Evolutionary conservation across 1,284 basidiomycete genomes (phyloP).

Genomic region (Papiliotrema terrestris): DNA sequence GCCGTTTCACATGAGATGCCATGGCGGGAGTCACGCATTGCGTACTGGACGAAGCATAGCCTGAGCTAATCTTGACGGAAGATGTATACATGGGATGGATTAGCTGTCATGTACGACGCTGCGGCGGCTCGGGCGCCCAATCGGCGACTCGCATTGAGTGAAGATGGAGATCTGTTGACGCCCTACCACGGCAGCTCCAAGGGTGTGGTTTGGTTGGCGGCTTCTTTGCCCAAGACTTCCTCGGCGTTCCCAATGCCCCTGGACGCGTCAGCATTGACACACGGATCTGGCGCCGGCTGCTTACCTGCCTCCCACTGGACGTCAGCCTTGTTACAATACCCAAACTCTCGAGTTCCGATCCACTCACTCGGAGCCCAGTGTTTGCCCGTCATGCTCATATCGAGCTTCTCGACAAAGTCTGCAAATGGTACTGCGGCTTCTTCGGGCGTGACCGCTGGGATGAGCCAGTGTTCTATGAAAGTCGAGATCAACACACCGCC

Average conservation of each 20-base stretch:
- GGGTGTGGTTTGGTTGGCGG: constrained; percentile 46
- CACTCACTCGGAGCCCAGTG: constrained; percentile 54
- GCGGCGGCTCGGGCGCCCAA: too few species aligned
- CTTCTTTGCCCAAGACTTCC: constrained; percentile 49
- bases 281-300: background rate
- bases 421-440: constrained; percentile 50
- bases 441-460: constrained; percentile 50
- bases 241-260: constrained; percentile 54
- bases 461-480: background rate
- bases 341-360: background rate
- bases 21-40: too few species aligned
- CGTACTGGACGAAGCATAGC: too few species aligned
- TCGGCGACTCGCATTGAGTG: too few species aligned
- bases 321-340: constrained; percentile 2
- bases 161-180: too few species aligned
- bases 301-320: constrained; percentile 21
- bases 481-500: constrained; percentile 45
- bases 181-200: constrained; percentile 50
- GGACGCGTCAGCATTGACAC: background rate
- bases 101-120: too few species aligned
- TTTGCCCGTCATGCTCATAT: constrained; percentile 49
- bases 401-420: constrained; percentile 49
- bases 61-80: too few species aligned
- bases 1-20: too few species aligned
- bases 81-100: too few species aligned